Evolutionary conservation across 2,329 filamentous ascomycete genomes (phyloP).

Genomic region (Dryadomyces quercivorus): DNA sequence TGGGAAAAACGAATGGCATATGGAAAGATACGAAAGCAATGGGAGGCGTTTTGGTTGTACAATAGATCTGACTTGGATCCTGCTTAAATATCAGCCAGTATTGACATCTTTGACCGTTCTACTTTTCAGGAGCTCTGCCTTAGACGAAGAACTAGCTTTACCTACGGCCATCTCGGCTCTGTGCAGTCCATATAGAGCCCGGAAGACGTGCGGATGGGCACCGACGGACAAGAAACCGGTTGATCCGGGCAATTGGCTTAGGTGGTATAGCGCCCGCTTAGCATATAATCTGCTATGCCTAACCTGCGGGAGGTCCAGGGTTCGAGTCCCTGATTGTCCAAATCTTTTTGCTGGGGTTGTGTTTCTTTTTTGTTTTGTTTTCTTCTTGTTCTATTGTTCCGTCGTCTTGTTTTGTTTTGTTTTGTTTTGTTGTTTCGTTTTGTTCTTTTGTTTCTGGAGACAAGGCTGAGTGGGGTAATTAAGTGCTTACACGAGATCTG

Average conservation of each 20-base stretch:
- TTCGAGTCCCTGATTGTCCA: conserved; percentile 5
- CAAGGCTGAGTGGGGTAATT: background rate
- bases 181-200: too few relatives aligned
- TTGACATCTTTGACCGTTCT: too few relatives aligned
- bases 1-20: background rate
- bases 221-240: conserved; percentile 2
- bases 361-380: background rate
- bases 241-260: conserved; percentile 9
- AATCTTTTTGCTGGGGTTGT: background rate
- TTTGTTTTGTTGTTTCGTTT: background rate
- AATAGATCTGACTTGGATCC: too few relatives aligned
- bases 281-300: conserved; percentile 6
- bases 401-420: background rate
- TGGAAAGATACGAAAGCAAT: too few relatives aligned
- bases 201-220: background rate
- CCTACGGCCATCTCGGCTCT: too few relatives aligned
- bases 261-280: conserved; percentile 11
- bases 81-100: too few relatives aligned
- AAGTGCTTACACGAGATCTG: background rate
- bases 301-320: conserved; percentile 10
- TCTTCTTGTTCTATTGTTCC: background rate
- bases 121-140: too few relatives aligned
- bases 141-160: too few relatives aligned
- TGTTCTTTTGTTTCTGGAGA: background rate
- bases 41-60: too few relatives aligned